These are phyloP conservation scores for Sporobolomyces pararoseus DNA, from an alignment of 768 basidiomycete genomes.

Conservation along the genomic window DNA sequence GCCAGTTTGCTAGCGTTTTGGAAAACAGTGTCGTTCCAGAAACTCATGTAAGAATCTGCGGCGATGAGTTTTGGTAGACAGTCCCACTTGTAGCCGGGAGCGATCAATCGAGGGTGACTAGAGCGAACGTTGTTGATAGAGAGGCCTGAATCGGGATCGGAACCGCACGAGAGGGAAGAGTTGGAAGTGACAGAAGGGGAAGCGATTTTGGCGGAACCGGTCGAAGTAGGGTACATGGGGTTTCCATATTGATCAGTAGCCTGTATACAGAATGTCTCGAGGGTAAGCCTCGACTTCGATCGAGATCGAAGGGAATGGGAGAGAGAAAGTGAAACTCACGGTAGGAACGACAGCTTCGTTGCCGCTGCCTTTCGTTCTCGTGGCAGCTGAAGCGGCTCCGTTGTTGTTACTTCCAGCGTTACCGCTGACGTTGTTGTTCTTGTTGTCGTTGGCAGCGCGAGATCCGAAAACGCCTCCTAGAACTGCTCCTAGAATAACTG, in stretches of 20 bases:
- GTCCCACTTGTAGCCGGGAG: constrained; percentile 85
- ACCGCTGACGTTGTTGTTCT: constrained; percentile 46
- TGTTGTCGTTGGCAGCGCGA: constrained; percentile 55
- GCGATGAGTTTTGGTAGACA: constrained; percentile 72
- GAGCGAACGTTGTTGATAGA: constrained; percentile 64
- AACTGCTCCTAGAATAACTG: constrained; percentile 53
- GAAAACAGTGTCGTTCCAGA: constrained; percentile 89
- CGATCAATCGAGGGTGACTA: constrained; percentile 85
- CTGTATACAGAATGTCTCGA: constrained; percentile 1
- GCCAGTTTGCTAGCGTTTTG: constrained; percentile 76
- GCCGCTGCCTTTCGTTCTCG: constrained; percentile 72
- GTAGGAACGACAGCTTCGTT: constrained; percentile 80
- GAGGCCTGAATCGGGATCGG: constrained; percentile 63
- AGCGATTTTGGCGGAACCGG: constrained; percentile 54
- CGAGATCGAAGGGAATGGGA: background rate
- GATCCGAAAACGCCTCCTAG: constrained; percentile 74
- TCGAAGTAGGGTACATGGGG: constrained; percentile 58
- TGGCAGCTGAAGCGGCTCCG: constrained; percentile 49
- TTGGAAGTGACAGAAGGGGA: constrained; percentile 53
- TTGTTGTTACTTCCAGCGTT: constrained; percentile 36
- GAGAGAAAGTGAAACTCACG: constrained; percentile 56
- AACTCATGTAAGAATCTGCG: constrained; percentile 75
- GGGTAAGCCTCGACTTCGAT: background rate
- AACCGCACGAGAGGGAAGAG: constrained; percentile 65
- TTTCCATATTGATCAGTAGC: constrained; percentile 41